Conservation (phyloP, 345 rosid genomes). For the Hypericum androsaemum region DNA sequence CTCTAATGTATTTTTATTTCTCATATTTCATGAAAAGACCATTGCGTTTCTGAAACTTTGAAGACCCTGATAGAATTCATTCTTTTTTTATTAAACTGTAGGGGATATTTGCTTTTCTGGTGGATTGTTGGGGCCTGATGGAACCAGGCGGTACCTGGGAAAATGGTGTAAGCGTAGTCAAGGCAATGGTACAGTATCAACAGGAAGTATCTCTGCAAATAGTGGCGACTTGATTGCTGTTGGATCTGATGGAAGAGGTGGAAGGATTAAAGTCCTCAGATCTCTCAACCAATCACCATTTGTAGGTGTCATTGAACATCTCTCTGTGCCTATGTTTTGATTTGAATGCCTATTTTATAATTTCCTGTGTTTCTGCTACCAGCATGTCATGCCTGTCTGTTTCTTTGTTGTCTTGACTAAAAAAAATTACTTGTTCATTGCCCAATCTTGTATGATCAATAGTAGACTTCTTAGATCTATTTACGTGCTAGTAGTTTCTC, state of each 20-base stretch:
- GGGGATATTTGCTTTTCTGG: constrained; percentile 55
- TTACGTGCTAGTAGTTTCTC: too few relatives aligned
- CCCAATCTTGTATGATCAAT: too few relatives aligned
- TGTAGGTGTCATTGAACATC: constrained; percentile 31
- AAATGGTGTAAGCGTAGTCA: constrained; percentile 85
- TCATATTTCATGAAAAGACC: too few relatives aligned
- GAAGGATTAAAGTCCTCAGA: constrained; percentile 68
- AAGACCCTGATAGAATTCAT: not conserved
- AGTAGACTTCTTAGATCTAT: too few relatives aligned
- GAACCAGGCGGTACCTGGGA: constrained; percentile 51
- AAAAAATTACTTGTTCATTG: too few relatives aligned
- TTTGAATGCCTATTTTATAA: not conserved
- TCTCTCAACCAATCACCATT: constrained; percentile 34
- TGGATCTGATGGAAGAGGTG: constrained; percentile 93
- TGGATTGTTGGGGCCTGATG: constrained; percentile 71
- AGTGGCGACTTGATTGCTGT: constrained; percentile 55
- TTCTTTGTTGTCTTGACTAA: too few relatives aligned
- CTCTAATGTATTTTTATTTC: not conserved
- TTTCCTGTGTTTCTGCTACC: not conserved
- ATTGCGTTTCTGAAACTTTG: not conserved
- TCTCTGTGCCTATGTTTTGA: constrained; percentile 1
- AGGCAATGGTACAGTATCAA: constrained; percentile 17
- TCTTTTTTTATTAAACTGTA: constrained; percentile 13
- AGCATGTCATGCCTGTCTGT: too few relatives aligned
- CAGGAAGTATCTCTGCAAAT: constrained; percentile 22